phyloP scores from a whole-genome alignment of 805 yeast genomes.

The Saturnispora besseyi region DNA sequence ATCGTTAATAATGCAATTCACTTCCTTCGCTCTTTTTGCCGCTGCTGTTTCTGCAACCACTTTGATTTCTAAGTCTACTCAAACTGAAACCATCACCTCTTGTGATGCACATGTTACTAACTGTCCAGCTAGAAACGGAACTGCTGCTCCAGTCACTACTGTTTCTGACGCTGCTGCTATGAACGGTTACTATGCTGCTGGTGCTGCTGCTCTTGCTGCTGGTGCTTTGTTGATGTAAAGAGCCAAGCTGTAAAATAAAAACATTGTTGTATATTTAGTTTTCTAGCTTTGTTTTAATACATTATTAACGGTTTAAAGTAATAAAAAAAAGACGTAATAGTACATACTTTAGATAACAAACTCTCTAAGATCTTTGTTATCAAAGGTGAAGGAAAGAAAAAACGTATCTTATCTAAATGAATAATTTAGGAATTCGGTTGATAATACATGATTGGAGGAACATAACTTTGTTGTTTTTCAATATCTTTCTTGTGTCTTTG shows the following conservation, averaged over 20 bases:
- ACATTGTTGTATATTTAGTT: neutral
- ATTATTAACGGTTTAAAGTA: slow-evolving; percentile 1
- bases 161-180: slow-evolving; percentile 30
- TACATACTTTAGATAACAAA: neutral
- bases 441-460: slow-evolving; percentile 27
- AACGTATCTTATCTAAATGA: no score
- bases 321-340: neutral
- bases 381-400: neutral
- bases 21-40: slow-evolving; percentile 32
- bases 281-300: slow-evolving; percentile 5
- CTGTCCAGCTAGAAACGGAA: slow-evolving; percentile 22
- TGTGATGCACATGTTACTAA: slow-evolving; percentile 31
- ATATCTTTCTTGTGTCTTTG: neutral
- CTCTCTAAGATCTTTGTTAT: no score
- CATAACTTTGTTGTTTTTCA: neutral
- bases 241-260: neutral
- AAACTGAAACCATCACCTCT: slow-evolving; percentile 32
- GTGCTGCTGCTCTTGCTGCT: slow-evolving; percentile 23
- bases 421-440: slow-evolving; percentile 10
- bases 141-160: slow-evolving; percentile 24
- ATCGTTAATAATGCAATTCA: slow-evolving; percentile 36
- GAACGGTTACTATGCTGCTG: slow-evolving; percentile 15
- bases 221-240: slow-evolving; percentile 29
- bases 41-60: slow-evolving; percentile 24
- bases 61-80: slow-evolving; percentile 28